Percentiles rank a stretch among this genome's conserved stretches.
These are phyloP conservation scores for Paspalum vaginatum DNA, from an alignment of 176 grass and related monocot species.

Conservation along the genomic window DNA sequence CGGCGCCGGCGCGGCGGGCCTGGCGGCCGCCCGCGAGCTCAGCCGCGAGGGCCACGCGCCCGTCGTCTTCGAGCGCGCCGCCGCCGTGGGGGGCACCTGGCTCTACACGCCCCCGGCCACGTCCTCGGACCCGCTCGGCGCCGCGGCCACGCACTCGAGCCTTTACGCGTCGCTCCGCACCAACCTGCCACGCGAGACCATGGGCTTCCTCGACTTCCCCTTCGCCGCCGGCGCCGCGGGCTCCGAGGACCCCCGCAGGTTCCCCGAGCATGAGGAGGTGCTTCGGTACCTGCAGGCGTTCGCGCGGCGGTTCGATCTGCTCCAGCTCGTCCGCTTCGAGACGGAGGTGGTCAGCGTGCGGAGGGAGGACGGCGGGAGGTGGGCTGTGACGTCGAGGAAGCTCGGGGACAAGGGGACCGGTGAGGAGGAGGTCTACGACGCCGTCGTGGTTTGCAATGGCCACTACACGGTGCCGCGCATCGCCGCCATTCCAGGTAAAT, in stretches of 20 bases:
- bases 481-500: conserved; percentile 61
- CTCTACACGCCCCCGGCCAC: conserved; percentile 51
- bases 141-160: conserved; percentile 66
- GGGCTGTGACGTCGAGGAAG: conserved; percentile 71
- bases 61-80: conserved; percentile 79
- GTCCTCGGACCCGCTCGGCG: conserved; percentile 58
- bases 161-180: conserved; percentile 89
- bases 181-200: conserved; percentile 79
- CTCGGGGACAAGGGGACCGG: conserved; percentile 39
- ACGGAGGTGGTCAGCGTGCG: conserved; percentile 60
- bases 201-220: conserved; percentile 92
- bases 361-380: conserved; percentile 46
- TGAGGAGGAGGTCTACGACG: conserved; percentile 60
- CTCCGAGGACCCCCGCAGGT: conserved; percentile 56
- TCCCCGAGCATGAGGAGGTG: conserved; percentile 79
- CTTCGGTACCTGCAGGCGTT: conserved; percentile 84
- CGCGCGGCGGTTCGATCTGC: conserved; percentile 60
- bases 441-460: conserved; percentile 75
- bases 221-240: conserved; percentile 29
- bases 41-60: conserved; percentile 72
- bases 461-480: conserved; percentile 61
- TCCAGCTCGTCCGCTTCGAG: conserved; percentile 57
- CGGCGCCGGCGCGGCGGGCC: conserved; percentile 65
- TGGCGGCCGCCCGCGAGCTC: conserved; percentile 63
- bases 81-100: conserved; percentile 71